Percentiles rank a stretch among this genome's conserved stretches.
These are phyloP conservation scores for Echria macrotheca DNA, from an alignment of 495 filamentous ascomycete species.

Conservation along the genomic window DNA sequence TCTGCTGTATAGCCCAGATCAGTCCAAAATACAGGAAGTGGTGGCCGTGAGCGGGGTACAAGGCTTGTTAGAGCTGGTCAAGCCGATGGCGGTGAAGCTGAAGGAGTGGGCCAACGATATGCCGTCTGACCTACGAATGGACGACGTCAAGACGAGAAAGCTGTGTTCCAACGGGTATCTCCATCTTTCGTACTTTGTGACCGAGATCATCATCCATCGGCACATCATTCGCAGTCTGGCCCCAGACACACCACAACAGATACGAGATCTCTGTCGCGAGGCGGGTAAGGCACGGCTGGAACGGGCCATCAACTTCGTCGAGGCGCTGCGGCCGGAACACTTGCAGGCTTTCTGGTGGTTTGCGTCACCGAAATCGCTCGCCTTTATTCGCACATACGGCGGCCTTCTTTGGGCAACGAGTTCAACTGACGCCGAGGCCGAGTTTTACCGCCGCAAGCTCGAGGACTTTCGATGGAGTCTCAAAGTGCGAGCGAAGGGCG, in stretches of 20 bases:
- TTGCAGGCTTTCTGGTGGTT: constrained; percentile 61
- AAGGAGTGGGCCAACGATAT: constrained; percentile 56
- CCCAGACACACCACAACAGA: constrained; percentile 37
- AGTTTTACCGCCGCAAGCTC: constrained; percentile 66
- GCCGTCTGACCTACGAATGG: constrained; percentile 50
- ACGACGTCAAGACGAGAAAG: constrained; percentile 30
- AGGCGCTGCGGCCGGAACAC: constrained; percentile 52
- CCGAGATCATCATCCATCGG: constrained; percentile 62
- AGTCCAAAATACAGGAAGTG: constrained; percentile 13
- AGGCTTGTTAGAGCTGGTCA: constrained; percentile 53
- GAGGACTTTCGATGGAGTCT: constrained; percentile 75
- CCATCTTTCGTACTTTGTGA: constrained; percentile 62
- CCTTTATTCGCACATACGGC: constrained; percentile 57
- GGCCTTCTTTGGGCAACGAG: constrained; percentile 62
- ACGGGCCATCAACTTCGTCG: constrained; percentile 53
- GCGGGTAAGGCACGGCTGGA: constrained; percentile 58
- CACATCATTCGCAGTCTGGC: constrained; percentile 53
- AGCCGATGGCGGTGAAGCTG: constrained; percentile 57
- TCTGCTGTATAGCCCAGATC: constrained; percentile 44
- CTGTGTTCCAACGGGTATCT: constrained; percentile 51
- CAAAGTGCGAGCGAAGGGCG: constrained; percentile 24
- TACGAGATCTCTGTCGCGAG: constrained; percentile 70
- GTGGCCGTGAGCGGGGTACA: constrained; percentile 23
- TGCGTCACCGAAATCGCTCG: constrained; percentile 55
- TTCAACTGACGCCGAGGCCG: constrained; percentile 66